phyloP scores from a whole-genome alignment of 495 filamentous ascomycete genomes.

The Hypoxylon subgilvum region DNA sequence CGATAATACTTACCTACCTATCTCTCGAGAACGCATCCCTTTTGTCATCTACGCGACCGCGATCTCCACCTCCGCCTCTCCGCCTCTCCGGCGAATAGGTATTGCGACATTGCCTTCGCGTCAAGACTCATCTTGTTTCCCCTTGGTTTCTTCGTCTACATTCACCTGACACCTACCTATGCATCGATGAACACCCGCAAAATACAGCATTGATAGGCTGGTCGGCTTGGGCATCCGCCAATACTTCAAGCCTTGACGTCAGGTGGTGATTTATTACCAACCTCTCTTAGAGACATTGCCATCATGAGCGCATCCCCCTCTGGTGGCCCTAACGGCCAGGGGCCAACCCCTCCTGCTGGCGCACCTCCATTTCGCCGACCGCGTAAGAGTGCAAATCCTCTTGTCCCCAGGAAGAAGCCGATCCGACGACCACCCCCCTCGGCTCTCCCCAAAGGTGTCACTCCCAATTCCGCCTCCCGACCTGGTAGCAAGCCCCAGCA shows the following conservation, averaged over 20 bases:
- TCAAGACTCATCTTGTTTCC: neutral
- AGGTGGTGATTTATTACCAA: slow-evolving; percentile 1
- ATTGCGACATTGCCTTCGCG: too few species aligned
- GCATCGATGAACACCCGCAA: slow-evolving; percentile 4
- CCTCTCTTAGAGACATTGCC: slow-evolving; percentile 8
- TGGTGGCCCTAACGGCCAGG: slow-evolving; percentile 49
- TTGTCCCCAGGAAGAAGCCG: slow-evolving; percentile 68
- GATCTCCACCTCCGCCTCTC: neutral
- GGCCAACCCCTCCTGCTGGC: slow-evolving; percentile 46
- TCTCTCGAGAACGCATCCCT: neutral
- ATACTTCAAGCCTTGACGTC: neutral
- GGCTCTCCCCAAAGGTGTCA: slow-evolving; percentile 19
- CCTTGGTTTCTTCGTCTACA: neutral
- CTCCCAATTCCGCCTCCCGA: slow-evolving; percentile 4
- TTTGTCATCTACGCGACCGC: slow-evolving; percentile 7
- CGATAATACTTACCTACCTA: neutral
- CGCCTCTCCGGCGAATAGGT: too few species aligned
- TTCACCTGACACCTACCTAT: neutral
- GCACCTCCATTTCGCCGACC: slow-evolving; percentile 51
- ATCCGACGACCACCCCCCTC: slow-evolving; percentile 37
- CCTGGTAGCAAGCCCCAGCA: slow-evolving; percentile 6
- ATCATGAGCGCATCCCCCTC: slow-evolving; percentile 62
- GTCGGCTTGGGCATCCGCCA: slow-evolving; percentile 9
- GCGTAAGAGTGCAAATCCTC: slow-evolving; percentile 64
- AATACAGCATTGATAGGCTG: slow-evolving; percentile 3